Base-by-base conservation (phyloP, 495 filamentous ascomycete genomes). In the Aspergillus bridgeri region DNA sequence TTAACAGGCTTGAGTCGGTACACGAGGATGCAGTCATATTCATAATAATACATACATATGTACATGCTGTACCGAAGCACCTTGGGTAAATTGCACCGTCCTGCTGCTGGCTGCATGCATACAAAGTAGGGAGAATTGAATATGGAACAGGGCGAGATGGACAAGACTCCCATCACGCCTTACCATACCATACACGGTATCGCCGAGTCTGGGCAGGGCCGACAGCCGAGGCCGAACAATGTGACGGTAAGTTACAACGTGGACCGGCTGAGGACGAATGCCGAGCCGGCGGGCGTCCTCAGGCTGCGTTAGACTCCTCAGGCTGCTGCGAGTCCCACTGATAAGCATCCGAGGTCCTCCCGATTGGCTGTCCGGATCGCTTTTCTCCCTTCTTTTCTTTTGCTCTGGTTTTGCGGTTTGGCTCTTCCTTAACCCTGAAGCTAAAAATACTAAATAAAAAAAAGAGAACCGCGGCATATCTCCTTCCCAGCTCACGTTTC, bases 191-290 rank as follows among this genome's bases (percentile, higher is more conserved):
- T 38, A 38, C 33, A 38, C 9, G 7, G 6, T 47, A n/a, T 27
- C 42, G 2, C 20, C 9, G 33, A 17, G 18, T 33, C 24, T 38
- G 27, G 27, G 47, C 29, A 42, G 29, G 50, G n/a, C 55, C 42
- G 44, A 44, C 51, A 63, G 63, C 71, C 73, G 70, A 73, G 71
- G 70, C 53, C 54, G 38, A 13, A 2, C 33, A 11, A 19, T 11
- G 58, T 65, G 57, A 72, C 70, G 25, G 73, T 76, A 29, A 9
- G 27, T 7, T 29, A 29, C 27, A 3, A 7, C 11, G 0, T 24
- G 42, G 29, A 53, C 59, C 61, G 62, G 23, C 9, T 38, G 51
- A 42, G 45, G 67, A 69, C 70, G 69, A n/a, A 73, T 48, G 67
- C 68, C 52, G 48, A 27, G 24, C 65, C 68, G 69, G 68, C 53